phyloP scores from a whole-genome alignment of 495 filamentous ascomycete genomes.

The Pyrenopolyporus hunteri region DNA sequence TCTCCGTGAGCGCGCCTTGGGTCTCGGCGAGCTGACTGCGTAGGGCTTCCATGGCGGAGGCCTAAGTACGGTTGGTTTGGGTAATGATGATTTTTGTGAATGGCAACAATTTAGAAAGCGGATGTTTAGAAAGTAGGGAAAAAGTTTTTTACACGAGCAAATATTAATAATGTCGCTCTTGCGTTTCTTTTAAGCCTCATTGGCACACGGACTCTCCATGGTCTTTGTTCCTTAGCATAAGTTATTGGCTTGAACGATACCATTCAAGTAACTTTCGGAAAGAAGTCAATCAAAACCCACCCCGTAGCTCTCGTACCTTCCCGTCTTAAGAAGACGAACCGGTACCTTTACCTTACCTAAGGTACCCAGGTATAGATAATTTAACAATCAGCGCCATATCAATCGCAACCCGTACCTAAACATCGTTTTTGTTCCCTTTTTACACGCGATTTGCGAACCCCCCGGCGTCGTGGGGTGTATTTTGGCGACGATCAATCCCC shows the following conservation, averaged over 20 bases:
- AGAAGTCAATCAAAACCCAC: not conserved
- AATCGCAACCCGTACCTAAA: too few relatives aligned
- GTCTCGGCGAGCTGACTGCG: conserved; percentile 39
- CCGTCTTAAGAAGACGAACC: not conserved
- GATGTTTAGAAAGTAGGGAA: not conserved
- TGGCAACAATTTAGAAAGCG: conserved; percentile 1
- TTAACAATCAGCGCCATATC: too few relatives aligned
- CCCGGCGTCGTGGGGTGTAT: too few relatives aligned
- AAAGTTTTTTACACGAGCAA: not conserved
- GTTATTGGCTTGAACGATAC: too few relatives aligned
- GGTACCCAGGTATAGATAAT: too few relatives aligned
- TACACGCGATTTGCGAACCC: too few relatives aligned
- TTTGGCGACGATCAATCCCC: too few relatives aligned
- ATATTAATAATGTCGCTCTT: not conserved
- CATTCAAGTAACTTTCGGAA: not conserved
- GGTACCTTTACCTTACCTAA: too few relatives aligned
- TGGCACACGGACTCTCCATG: not conserved
- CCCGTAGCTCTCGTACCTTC: not conserved
- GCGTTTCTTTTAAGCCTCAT: not conserved
- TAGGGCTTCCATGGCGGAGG: conserved; percentile 34
- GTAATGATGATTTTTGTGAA: conserved; percentile 10
- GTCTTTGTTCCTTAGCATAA: not conserved
- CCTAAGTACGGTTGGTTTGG: not conserved
- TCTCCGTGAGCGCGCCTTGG: conserved; percentile 35
- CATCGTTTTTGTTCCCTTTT: too few relatives aligned